Evolutionary conservation across 768 basidiomycete genomes (phyloP).

Genomic region (Psilocybe cubensis): DNA sequence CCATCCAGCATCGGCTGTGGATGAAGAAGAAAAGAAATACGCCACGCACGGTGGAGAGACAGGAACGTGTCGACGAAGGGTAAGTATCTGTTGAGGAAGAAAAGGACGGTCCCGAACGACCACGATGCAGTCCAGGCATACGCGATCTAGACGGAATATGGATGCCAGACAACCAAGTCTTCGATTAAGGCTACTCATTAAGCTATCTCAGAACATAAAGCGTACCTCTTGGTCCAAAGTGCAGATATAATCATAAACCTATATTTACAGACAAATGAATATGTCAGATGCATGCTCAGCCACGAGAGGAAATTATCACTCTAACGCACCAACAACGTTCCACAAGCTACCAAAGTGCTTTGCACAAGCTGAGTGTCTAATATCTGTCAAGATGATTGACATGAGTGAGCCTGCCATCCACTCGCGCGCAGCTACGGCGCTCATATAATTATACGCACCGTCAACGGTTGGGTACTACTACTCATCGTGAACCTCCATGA

Average conservation of each 20-base stretch:
- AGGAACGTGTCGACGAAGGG: constrained; percentile 42
- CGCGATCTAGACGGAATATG: constrained; percentile 25
- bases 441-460: constrained; percentile 1
- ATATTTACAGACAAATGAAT: no score
- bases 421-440: background rate
- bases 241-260: constrained; percentile 40
- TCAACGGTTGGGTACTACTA: constrained; percentile 4
- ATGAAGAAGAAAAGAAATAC: background rate
- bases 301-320: background rate
- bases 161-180: background rate
- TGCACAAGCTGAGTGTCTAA: constrained; percentile 27
- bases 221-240: constrained; percentile 40
- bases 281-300: background rate
- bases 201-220: background rate
- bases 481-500: background rate
- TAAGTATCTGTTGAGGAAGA: constrained; percentile 43
- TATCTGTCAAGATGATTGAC: constrained; percentile 14
- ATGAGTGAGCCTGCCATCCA: background rate
- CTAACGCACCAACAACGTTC: constrained; percentile 26
- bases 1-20: no score
- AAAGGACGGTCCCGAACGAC: constrained; percentile 33
- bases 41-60: constrained; percentile 31
- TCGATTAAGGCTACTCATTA: background rate
- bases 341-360: constrained; percentile 28
- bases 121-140: constrained; percentile 36